Conservation (phyloP, 2,329 filamentous ascomycete genomes). For the Alternaria conjuncta region DNA sequence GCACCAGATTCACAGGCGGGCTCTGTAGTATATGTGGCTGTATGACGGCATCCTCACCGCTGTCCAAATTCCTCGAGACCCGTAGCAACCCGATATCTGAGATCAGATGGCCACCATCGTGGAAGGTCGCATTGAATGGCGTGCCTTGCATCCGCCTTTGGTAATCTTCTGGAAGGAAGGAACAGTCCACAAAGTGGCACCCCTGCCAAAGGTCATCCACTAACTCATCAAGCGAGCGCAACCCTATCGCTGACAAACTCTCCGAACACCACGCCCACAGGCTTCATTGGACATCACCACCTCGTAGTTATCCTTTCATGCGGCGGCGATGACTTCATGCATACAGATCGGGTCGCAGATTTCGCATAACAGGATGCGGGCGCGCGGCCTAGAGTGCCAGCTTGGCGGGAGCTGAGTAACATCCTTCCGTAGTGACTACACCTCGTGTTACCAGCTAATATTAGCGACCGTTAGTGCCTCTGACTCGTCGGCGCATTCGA, state of each 20-base stretch:
- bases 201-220: slow-evolving; percentile 21
- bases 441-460: slow-evolving; percentile 43
- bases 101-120: neutral
- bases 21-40: neutral
- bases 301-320: slow-evolving; percentile 5
- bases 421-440: slow-evolving; percentile 19
- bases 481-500: slow-evolving; percentile 26
- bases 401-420: slow-evolving; percentile 43
- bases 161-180: slow-evolving; percentile 34
- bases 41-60: slow-evolving; percentile 2
- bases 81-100: neutral
- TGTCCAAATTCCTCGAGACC: neutral
- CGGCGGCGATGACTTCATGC: slow-evolving; percentile 34
- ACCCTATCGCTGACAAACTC: slow-evolving; percentile 38
- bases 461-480: slow-evolving; percentile 29
- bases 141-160: slow-evolving; percentile 14
- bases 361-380: slow-evolving; percentile 10
- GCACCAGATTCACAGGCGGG: neutral
- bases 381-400: slow-evolving; percentile 21
- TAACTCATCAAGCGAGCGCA: slow-evolving; percentile 31
- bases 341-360: slow-evolving; percentile 17
- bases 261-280: slow-evolving; percentile 18
- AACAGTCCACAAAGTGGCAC: slow-evolving; percentile 1
- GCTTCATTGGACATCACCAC: slow-evolving; percentile 27
- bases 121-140: slow-evolving; percentile 4